phyloP scores from a whole-genome alignment of 306 rosid species.

The Rubus idaeus region DNA sequence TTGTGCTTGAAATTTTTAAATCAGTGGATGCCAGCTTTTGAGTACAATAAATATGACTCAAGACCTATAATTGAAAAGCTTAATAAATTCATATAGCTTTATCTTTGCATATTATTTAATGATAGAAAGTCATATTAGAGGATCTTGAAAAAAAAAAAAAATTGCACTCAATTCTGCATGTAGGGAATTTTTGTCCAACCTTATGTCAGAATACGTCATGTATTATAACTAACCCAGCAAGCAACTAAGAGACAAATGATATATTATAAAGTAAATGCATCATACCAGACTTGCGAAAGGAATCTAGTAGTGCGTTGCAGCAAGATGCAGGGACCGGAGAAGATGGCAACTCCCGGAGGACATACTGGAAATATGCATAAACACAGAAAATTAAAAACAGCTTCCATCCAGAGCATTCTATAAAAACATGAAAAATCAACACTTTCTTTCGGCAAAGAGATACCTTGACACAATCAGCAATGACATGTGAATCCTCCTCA shows the following conservation, averaged over 20 bases:
- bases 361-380: constrained; percentile 52
- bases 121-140: background rate
- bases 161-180: background rate
- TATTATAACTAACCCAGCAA: background rate
- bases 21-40: background rate
- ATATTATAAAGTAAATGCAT: constrained; percentile 9
- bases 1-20: background rate
- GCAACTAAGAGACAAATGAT: constrained; percentile 8
- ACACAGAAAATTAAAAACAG: constrained; percentile 21
- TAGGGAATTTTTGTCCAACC: background rate
- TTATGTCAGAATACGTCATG: background rate
- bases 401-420: constrained; percentile 19
- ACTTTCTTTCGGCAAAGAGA: constrained; percentile 17
- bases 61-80: background rate
- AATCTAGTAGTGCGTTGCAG: constrained; percentile 87
- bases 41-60: background rate
- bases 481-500: constrained; percentile 84
- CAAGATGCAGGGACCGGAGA: constrained; percentile 99
- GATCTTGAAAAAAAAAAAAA: background rate
- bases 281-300: constrained; percentile 68
- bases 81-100: background rate
- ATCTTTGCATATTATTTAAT: background rate
- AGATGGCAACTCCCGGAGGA: constrained; percentile 89
- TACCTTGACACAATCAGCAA: constrained; percentile 96
- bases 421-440: constrained; percentile 17